These are phyloP conservation scores for Ehretia macrophylla DNA, from an alignment of 257 asterid genomes.

Conservation along the genomic window DNA sequence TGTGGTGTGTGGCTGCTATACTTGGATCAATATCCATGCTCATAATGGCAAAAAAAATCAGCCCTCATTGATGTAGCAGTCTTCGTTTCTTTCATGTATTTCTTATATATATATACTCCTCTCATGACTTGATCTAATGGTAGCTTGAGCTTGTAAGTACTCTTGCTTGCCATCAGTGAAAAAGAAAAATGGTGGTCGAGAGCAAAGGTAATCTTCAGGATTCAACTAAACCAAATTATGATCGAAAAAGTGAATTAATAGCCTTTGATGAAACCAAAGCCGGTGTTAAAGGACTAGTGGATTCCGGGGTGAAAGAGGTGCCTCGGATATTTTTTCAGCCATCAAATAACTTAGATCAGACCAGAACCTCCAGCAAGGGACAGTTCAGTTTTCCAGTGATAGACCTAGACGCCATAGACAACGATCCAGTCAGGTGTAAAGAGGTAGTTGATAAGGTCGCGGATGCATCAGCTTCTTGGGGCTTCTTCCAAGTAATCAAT, in stretches of 20 bases:
- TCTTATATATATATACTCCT: too few species aligned
- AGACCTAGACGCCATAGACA: conserved; percentile 6
- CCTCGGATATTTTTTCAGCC: conserved; percentile 36
- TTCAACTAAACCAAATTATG: conserved; percentile 7
- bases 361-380: background rate
- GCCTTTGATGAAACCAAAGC: conserved; percentile 31
- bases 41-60: too few species aligned
- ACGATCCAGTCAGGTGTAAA: background rate
- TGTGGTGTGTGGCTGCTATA: too few species aligned
- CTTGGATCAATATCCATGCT: too few species aligned
- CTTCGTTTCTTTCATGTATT: too few species aligned
- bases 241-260: conserved; percentile 15
- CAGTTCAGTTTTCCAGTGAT: conserved; percentile 11
- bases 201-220: background rate
- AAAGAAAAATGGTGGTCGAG: conserved; percentile 11
- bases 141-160: too few species aligned
- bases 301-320: conserved; percentile 21
- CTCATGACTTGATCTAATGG: too few species aligned
- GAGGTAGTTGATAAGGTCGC: conserved; percentile 15
- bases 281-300: conserved; percentile 39
- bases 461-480: conserved; percentile 23
- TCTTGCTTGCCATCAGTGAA: too few species aligned
- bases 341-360: background rate
- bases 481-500: conserved; percentile 23
- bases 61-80: too few species aligned